Conservation (phyloP, 768 basidiomycete species). For the Clathrus columnatus region DNA sequence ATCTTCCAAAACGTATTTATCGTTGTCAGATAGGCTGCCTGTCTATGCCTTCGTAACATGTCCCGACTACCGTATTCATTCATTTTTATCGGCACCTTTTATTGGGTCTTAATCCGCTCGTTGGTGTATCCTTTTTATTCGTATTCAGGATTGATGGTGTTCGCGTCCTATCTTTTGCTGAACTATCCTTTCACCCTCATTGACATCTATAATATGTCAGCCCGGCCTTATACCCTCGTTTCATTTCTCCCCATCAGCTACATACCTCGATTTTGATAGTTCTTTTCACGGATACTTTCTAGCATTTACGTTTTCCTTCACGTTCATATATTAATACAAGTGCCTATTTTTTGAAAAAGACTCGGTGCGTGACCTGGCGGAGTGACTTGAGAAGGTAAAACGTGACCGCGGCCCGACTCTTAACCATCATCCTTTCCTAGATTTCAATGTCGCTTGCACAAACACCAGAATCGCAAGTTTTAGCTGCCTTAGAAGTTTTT, state of each 20-base stretch:
- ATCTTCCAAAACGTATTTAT: neutral
- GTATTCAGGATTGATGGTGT: neutral
- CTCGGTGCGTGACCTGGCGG: too few relatives aligned
- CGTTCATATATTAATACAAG: too few relatives aligned
- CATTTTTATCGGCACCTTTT: neutral
- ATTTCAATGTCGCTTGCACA: neutral
- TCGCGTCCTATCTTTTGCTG: neutral
- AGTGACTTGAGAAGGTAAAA: too few relatives aligned
- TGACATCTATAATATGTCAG: neutral
- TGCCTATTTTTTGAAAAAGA: too few relatives aligned
- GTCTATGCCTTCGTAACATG: neutral
- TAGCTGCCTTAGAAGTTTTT: constrained; percentile 76
- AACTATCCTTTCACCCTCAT: neutral
- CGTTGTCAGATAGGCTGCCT: neutral
- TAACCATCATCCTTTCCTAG: neutral
- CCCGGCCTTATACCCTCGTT: neutral
- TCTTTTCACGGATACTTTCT: neutral
- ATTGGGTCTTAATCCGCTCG: neutral
- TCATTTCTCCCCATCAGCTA: neutral
- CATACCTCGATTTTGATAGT: neutral
- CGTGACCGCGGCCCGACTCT: too few relatives aligned
- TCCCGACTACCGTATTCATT: neutral
- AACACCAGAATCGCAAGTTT: constrained; percentile 23
- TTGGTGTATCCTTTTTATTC: neutral
- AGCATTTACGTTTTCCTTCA: neutral